These are phyloP conservation scores for Trichophyton rubrum DNA, from an alignment of 2,329 filamentous ascomycete species.

Conservation along the genomic window DNA sequence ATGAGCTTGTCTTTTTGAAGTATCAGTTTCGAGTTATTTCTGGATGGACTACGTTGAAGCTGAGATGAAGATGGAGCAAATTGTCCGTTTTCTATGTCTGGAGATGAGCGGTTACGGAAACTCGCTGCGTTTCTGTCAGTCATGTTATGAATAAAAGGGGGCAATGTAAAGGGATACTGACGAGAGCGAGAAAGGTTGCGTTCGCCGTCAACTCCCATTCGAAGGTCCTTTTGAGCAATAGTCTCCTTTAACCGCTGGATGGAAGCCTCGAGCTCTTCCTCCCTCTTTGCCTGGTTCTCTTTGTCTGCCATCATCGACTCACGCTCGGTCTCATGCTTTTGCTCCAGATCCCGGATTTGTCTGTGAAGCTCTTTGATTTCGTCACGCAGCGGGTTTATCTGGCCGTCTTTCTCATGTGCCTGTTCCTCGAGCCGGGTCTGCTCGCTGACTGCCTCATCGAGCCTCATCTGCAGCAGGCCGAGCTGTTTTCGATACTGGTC, in stretches of 20 bases:
- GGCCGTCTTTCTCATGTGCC: conserved; percentile 73
- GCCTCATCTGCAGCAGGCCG: conserved; percentile 68
- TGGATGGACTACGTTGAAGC: conserved; percentile 73
- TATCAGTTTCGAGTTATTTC: conserved; percentile 78
- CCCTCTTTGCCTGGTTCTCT: conserved; percentile 68
- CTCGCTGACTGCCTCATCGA: conserved; percentile 74
- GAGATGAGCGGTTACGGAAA: conserved; percentile 43
- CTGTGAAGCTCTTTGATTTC: conserved; percentile 74
- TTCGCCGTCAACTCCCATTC: conserved; percentile 39
- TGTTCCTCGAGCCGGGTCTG: conserved; percentile 79
- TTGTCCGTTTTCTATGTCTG: conserved; percentile 57
- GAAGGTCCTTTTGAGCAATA: conserved; percentile 59
- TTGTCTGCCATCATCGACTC: conserved; percentile 81
- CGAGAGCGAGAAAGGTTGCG: conserved; percentile 41
- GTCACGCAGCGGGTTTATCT: conserved; percentile 65
- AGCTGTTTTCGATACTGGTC: conserved; percentile 74
- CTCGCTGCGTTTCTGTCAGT: conserved; percentile 22
- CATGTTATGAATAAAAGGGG: neutral
- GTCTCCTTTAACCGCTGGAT: conserved; percentile 88
- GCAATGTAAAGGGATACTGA: conserved; percentile 23
- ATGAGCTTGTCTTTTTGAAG: conserved; percentile 95
- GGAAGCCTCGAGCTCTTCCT: conserved; percentile 81
- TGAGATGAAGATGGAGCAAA: conserved; percentile 72
- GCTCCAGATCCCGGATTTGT: conserved; percentile 81
- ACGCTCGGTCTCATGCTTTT: conserved; percentile 82